Evolutionary conservation across 2,329 filamentous ascomycete genomes (phyloP).

Genomic region (Pseudocercospora cruenta): DNA sequence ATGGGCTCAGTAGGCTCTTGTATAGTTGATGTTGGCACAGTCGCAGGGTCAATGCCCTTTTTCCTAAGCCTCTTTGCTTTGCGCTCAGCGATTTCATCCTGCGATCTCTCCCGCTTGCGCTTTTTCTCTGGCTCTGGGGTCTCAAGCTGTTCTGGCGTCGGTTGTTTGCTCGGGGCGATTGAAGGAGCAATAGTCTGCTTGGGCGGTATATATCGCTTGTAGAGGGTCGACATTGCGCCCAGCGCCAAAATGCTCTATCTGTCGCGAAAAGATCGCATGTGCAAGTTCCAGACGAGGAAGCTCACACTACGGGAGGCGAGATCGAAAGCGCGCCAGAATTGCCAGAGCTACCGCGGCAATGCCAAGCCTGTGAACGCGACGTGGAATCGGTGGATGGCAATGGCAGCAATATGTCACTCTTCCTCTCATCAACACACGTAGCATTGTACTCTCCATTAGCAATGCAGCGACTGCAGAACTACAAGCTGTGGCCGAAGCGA

Average conservation of each 20-base stretch:
- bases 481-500: slow-evolving; percentile 15
- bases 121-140: slow-evolving; percentile 28
- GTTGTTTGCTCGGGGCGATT: not conserved
- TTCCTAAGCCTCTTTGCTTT: slow-evolving; percentile 39
- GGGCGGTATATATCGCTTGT: slow-evolving; percentile 52
- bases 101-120: slow-evolving; percentile 38
- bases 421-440: not conserved
- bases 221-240: slow-evolving; percentile 45
- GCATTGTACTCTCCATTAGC: not conserved
- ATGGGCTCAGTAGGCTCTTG: not conserved
- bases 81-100: slow-evolving; percentile 36
- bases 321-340: not conserved
- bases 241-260: not conserved
- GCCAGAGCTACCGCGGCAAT: not conserved
- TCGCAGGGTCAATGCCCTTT: slow-evolving; percentile 31
- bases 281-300: not conserved
- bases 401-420: too few species aligned
- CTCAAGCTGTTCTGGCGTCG: not conserved
- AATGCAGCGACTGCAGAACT: slow-evolving; percentile 15
- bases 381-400: not conserved
- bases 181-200: slow-evolving; percentile 26
- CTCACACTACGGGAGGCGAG: not conserved
- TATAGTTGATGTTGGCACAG: not conserved
- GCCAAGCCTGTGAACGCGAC: not conserved
- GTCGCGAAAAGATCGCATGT: not conserved